Percentiles rank a stretch among this genome's conserved stretches.
Evolutionary conservation across 1,284 basidiomycete species (phyloP).

Genomic region (Trichosporon sp.): DNA sequence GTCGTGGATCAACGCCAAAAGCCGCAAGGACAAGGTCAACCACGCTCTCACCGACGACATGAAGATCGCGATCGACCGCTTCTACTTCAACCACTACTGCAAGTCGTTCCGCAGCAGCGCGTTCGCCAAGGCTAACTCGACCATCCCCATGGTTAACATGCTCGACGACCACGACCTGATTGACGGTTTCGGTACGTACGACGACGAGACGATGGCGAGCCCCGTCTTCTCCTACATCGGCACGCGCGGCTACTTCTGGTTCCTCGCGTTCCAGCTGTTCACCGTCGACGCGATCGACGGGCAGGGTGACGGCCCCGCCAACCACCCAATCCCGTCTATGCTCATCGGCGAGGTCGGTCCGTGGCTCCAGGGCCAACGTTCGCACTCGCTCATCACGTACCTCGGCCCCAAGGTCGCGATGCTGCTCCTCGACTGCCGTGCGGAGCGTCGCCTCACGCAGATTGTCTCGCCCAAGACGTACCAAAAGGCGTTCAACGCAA

Average conservation of each 20-base stretch:
- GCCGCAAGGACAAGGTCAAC: constrained; percentile 66
- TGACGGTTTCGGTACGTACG: constrained; percentile 82
- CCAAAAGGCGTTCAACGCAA: constrained; percentile 67
- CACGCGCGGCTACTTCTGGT: constrained; percentile 80
- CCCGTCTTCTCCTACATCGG: constrained; percentile 73
- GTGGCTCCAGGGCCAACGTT: constrained; percentile 70
- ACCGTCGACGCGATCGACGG: constrained; percentile 77
- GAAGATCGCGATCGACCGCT: constrained; percentile 74
- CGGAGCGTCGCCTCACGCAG: constrained; percentile 79
- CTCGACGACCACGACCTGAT: constrained; percentile 71
- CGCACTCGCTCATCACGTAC: constrained; percentile 73
- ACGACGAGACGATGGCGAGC: constrained; percentile 73
- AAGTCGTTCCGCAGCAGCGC: constrained; percentile 81
- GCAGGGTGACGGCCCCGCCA: constrained; percentile 62
- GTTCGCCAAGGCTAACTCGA: constrained; percentile 87
- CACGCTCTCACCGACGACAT: constrained; percentile 75
- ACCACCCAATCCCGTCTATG: constrained; percentile 69
- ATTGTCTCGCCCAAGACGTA: constrained; percentile 76
- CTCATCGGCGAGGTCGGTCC: constrained; percentile 75
- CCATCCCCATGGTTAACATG: constrained; percentile 72
- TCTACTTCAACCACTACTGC: constrained; percentile 86
- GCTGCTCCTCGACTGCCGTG: constrained; percentile 81
- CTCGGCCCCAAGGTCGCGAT: constrained; percentile 65
- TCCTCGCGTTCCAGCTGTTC: constrained; percentile 88
- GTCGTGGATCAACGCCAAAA: constrained; percentile 72